A percentile compares a stretch with the other conserved stretches of the same genome.
These are phyloP conservation scores for Tripidium arundinaceum DNA, from an alignment of 202 grass and related monocot genomes.

Conservation along the genomic window DNA sequence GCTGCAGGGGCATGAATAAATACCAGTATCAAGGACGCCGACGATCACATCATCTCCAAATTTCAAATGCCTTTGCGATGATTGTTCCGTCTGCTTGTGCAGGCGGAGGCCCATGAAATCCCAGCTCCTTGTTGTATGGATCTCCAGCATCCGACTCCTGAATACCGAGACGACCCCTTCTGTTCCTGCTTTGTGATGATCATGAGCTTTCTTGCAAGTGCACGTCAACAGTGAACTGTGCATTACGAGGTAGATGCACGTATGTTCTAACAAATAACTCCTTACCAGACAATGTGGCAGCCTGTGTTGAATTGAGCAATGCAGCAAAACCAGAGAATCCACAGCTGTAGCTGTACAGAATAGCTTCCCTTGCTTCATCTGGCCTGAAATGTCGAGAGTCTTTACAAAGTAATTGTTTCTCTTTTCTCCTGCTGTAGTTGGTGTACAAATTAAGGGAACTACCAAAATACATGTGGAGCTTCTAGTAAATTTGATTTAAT, in stretches of 20 bases:
- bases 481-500: background rate
- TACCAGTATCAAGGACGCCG: constrained; percentile 89
- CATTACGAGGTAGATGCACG: no score
- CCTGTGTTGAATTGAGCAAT: constrained; percentile 79
- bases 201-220: background rate
- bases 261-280: background rate
- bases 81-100: constrained; percentile 32
- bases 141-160: constrained; percentile 62
- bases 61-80: constrained; percentile 47
- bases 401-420: constrained; percentile 57
- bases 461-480: background rate
- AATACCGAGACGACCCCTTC: constrained; percentile 80
- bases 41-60: constrained; percentile 71
- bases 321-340: constrained; percentile 92
- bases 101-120: constrained; percentile 94
- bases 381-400: constrained; percentile 69
- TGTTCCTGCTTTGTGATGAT: constrained; percentile 41
- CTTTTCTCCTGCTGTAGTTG: constrained; percentile 19
- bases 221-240: background rate
- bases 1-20: background rate
- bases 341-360: constrained; percentile 83
- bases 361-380: constrained; percentile 63
- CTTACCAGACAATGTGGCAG: constrained; percentile 58
- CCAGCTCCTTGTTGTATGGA: constrained; percentile 96
- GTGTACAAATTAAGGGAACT: background rate